Evolutionary conservation across 768 basidiomycete genomes (phyloP).

Genomic region (Lentinus tigrinus): DNA sequence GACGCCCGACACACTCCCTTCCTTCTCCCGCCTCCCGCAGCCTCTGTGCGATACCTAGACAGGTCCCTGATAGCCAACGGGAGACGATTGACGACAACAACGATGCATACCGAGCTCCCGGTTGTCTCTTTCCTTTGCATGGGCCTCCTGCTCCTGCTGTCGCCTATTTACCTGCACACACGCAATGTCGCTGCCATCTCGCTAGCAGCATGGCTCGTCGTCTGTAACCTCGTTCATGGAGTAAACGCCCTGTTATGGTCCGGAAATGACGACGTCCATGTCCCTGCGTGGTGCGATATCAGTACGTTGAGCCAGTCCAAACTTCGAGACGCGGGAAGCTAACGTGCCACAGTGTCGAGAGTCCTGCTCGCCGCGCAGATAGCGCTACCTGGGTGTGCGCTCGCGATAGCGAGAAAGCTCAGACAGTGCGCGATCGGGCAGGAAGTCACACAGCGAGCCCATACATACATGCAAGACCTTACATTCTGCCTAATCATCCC

Average conservation of each 20-base stretch:
- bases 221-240: constrained; percentile 34
- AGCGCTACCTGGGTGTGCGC: constrained; percentile 20
- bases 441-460: constrained; percentile 11
- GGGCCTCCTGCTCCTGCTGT: constrained; percentile 22
- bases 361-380: constrained; percentile 20
- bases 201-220: constrained; percentile 32
- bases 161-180: constrained; percentile 6
- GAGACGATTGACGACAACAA: background rate
- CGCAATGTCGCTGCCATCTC: constrained; percentile 31
- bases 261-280: constrained; percentile 42
- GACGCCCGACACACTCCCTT: constrained; percentile 3
- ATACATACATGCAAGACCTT: constrained; percentile 17
- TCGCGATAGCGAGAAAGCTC: constrained; percentile 7
- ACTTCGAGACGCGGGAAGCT: constrained; percentile 39
- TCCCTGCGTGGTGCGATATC: constrained; percentile 77
- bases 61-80: background rate
- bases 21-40: background rate
- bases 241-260: constrained; percentile 67
- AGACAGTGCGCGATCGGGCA: constrained; percentile 10
- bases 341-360: constrained; percentile 18
- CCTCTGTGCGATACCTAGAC: background rate
- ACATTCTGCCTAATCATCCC: constrained; percentile 26
- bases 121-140: constrained; percentile 28
- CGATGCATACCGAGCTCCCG: constrained; percentile 28
- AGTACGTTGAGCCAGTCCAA: constrained; percentile 21